These are phyloP conservation scores for Dalechampia spathulata DNA, from an alignment of 441 rosid genomes.

Conservation along the genomic window DNA sequence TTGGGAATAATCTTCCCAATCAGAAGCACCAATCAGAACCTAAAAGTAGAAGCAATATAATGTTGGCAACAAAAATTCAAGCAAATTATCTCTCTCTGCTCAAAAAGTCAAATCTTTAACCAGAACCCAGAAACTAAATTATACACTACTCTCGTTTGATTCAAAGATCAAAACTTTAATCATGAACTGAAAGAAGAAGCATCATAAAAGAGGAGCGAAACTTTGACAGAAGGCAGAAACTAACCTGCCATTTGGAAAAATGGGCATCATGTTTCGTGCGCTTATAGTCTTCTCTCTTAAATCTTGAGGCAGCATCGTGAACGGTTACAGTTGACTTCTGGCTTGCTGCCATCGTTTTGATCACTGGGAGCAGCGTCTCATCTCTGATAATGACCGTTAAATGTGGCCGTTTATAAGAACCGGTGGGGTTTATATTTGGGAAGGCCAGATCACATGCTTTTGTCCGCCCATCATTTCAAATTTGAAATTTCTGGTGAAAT, in stretches of 20 bases:
- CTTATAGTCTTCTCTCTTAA: constrained; percentile 56
- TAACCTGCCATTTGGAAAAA: constrained; percentile 80
- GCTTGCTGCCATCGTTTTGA: constrained; percentile 14
- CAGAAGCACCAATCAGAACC: constrained; percentile 54
- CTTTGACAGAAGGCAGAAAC: not conserved
- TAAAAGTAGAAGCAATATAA: constrained; percentile 11
- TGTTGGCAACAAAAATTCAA: not conserved
- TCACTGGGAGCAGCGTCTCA: not conserved
- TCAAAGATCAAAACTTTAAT: no score
- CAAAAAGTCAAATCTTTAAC: no score
- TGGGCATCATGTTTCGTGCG: constrained; percentile 64
- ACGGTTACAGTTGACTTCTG: constrained; percentile 12
- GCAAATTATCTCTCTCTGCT: no score
- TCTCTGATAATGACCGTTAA: no score
- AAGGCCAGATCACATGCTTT: no score
- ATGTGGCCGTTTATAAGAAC: no score
- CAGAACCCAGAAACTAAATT: no score
- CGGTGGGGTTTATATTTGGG: no score
- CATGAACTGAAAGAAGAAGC: not conserved
- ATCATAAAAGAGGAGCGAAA: not conserved
- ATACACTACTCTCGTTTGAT: no score
- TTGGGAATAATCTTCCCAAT: constrained; percentile 42
- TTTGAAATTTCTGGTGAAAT: no score
- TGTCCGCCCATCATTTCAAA: no score
- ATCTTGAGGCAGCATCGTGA: constrained; percentile 21